Evolutionary conservation across 1,284 basidiomycete genomes (phyloP).

Genomic region (Leccinum fuscescens): DNA sequence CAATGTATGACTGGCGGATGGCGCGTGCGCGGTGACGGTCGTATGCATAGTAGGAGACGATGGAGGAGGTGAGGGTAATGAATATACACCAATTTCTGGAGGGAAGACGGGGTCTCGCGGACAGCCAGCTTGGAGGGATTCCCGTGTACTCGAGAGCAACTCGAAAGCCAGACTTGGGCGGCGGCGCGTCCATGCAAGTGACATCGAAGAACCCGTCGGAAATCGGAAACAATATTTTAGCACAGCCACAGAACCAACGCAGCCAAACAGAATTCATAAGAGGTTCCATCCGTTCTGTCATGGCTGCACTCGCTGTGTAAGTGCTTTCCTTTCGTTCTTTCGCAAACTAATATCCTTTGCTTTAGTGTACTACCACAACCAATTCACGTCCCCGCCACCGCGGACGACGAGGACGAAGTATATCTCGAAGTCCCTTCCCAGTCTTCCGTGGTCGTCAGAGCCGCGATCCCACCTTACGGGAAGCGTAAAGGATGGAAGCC

Average conservation of each 20-base stretch:
- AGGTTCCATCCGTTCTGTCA: constrained; percentile 24
- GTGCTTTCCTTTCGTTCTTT: constrained; percentile 31
- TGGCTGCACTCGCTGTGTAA: constrained; percentile 63
- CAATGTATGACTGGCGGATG: constrained; percentile 78
- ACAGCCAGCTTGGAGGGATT: constrained; percentile 71
- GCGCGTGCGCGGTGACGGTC: constrained; percentile 78
- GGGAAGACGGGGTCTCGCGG: constrained; percentile 77
- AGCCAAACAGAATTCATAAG: constrained; percentile 17
- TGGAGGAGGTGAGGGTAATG: constrained; percentile 68
- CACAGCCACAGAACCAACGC: constrained; percentile 31
- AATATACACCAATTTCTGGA: constrained; percentile 95
- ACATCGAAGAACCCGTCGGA: constrained; percentile 16
- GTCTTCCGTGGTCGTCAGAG: constrained; percentile 48
- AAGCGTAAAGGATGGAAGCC: constrained; percentile 88
- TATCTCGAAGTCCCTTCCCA: constrained; percentile 40
- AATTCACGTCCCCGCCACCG: constrained; percentile 45
- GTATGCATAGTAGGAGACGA: constrained; percentile 78
- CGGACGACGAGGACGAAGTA: constrained; percentile 60
- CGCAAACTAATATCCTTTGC: background rate
- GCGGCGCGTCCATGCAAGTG: constrained; percentile 12
- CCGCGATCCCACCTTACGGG: constrained; percentile 76
- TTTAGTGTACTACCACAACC: constrained; percentile 67
- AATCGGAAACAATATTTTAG: constrained; percentile 20
- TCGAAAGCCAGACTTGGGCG: constrained; percentile 44
- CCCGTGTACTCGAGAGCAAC: constrained; percentile 62